Percentiles rank a stretch among this genome's conserved stretches.
phyloP scores from a whole-genome alignment of 2,329 filamentous ascomycete species.

The Exophiala bonariae region DNA sequence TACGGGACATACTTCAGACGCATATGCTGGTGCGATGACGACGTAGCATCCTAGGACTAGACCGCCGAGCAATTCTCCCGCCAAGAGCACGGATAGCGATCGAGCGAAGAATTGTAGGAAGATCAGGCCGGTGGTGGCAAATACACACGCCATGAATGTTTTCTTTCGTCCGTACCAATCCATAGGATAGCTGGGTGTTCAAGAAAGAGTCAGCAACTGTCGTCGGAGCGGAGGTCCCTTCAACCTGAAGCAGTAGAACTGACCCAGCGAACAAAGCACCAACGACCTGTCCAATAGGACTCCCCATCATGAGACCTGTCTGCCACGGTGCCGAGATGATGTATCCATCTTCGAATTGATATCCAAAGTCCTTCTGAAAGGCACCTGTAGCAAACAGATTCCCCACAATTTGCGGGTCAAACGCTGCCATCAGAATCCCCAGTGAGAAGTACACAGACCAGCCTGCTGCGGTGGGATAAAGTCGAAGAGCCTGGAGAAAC shows the following conservation, averaged over 20 bases:
- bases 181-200: conserved; percentile 65
- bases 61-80: conserved; percentile 34
- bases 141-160: conserved; percentile 62
- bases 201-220: conserved; percentile 35
- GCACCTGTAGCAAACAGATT: conserved; percentile 32
- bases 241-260: too few species aligned
- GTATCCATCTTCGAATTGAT: conserved; percentile 37
- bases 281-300: conserved; percentile 63
- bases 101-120: conserved; percentile 41
- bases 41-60: conserved; percentile 57
- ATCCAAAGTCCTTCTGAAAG: conserved; percentile 33
- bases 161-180: conserved; percentile 66
- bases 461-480: conserved; percentile 81
- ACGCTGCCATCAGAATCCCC: conserved; percentile 42
- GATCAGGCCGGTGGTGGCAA: conserved; percentile 38
- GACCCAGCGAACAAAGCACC: conserved; percentile 67
- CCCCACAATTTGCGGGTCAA: conserved; percentile 30
- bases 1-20: conserved; percentile 31
- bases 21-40: conserved; percentile 30
- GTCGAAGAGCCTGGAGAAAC: conserved; percentile 70
- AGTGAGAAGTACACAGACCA: conserved; percentile 30
- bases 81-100: conserved; percentile 32
- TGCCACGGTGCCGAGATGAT: conserved; percentile 59
- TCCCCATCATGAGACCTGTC: conserved; percentile 56
- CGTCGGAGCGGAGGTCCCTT: too few species aligned